Percentiles rank a stretch among this genome's conserved stretches.
These are phyloP conservation scores for Cladophialophora yegresii DNA, from an alignment of 2,329 filamentous ascomycete species.

Conservation along the genomic window DNA sequence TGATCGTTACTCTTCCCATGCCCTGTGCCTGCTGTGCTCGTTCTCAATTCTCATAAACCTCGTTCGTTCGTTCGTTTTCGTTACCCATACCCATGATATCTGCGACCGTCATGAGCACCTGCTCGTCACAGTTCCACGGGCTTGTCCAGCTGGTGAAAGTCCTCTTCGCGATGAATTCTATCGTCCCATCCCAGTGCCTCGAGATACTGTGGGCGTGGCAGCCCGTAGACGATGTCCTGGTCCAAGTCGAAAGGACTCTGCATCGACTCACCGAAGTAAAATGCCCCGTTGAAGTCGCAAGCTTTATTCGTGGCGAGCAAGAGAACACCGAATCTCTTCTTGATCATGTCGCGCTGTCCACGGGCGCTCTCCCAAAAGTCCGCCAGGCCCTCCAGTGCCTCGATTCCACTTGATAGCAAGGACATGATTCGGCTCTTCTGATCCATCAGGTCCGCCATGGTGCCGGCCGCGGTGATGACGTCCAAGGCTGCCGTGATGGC, in stretches of 20 bases:
- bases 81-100: background rate
- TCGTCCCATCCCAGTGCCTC: constrained; percentile 39
- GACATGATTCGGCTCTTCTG: constrained; percentile 47
- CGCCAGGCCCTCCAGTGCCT: constrained; percentile 59
- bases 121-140: constrained; percentile 3
- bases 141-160: constrained; percentile 26
- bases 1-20: background rate
- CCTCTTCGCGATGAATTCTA: constrained; percentile 19
- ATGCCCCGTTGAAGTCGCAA: constrained; percentile 42
- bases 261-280: constrained; percentile 44
- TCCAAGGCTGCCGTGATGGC: constrained; percentile 66
- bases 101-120: constrained; percentile 3
- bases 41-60: constrained; percentile 6
- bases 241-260: constrained; percentile 46
- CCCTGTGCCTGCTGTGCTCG: background rate
- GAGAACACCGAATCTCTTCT: constrained; percentile 51
- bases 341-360: constrained; percentile 54
- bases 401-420: constrained; percentile 56
- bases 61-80: constrained; percentile 6
- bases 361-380: constrained; percentile 62
- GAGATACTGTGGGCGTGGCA: constrained; percentile 39
- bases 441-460: constrained; percentile 53
- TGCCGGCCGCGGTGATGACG: constrained; percentile 63
- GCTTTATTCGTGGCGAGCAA: constrained; percentile 43
- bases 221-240: constrained; percentile 50